These are phyloP conservation scores for Leucocoprinus leucothites DNA, from an alignment of 768 basidiomycete genomes.

Conservation along the genomic window DNA sequence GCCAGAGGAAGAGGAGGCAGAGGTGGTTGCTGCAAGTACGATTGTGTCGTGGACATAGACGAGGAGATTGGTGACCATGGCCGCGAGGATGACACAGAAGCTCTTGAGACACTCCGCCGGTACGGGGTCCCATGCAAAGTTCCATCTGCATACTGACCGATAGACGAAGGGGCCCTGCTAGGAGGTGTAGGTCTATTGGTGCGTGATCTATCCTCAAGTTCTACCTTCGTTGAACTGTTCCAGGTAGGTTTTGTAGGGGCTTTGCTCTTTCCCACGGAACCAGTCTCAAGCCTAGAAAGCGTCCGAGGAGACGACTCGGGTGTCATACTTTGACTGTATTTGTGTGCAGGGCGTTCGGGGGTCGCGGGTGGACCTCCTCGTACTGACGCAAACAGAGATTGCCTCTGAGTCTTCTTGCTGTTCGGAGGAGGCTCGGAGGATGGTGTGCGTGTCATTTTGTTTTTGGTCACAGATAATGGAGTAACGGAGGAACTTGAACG, in stretches of 20 bases:
- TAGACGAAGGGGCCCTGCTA: conserved; percentile 48
- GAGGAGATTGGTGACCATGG: conserved; percentile 80
- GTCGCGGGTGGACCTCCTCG: conserved; percentile 42
- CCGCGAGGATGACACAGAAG: conserved; percentile 73
- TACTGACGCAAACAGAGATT: conserved; percentile 58
- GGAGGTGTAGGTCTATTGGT: conserved; percentile 50
- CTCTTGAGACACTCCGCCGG: conserved; percentile 66
- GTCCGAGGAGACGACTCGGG: conserved; percentile 64
- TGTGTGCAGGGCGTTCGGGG: conserved; percentile 59
- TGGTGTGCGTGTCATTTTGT: conserved; percentile 40
- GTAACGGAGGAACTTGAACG: conserved; percentile 33
- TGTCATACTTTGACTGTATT: conserved; percentile 67
- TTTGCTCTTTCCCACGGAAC: conserved; percentile 1
- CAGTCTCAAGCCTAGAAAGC: conserved; percentile 25
- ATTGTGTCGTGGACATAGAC: conserved; percentile 66
- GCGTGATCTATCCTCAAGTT: conserved; percentile 43
- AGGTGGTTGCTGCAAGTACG: conserved; percentile 30
- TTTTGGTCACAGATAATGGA: conserved; percentile 35
- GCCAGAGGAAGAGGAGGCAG: conserved; percentile 7
- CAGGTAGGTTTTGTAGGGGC: conserved; percentile 49
- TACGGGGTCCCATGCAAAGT: conserved; percentile 47
- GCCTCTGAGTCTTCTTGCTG: conserved; percentile 50
- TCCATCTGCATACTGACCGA: conserved; percentile 36
- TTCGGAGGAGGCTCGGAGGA: conserved; percentile 52
- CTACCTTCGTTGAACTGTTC: conserved; percentile 83